These are phyloP conservation scores for Guadua angustifolia DNA, from an alignment of 176 grass and related monocot species.

Conservation along the genomic window DNA sequence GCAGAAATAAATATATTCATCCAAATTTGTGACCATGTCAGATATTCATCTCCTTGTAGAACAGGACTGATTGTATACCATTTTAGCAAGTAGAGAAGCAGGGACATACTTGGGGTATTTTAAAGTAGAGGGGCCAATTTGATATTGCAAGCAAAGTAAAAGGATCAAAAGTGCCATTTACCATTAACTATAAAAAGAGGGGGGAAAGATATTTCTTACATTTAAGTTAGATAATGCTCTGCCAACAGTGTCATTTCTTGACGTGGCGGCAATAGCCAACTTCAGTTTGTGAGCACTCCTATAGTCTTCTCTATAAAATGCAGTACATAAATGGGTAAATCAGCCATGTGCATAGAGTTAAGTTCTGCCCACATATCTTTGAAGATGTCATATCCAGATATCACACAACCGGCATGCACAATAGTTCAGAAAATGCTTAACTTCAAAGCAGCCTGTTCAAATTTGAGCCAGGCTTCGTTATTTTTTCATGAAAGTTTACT, in stretches of 20 bases:
- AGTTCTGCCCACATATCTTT: neutral
- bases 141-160: neutral
- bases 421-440: slow-evolving; percentile 2
- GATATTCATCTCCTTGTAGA: slow-evolving; percentile 1
- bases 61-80: neutral
- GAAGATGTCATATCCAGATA: neutral
- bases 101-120: neutral
- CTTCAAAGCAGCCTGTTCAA: slow-evolving; percentile 9
- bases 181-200: slow-evolving; percentile 37
- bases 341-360: neutral
- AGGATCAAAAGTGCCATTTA: slow-evolving; percentile 9
- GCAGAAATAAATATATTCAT: too few relatives aligned
- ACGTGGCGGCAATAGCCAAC: slow-evolving; percentile 69
- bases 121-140: neutral
- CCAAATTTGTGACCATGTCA: slow-evolving; percentile 22
- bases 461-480: slow-evolving; percentile 6
- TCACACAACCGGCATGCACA: neutral
- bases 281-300: slow-evolving; percentile 82
- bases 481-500: neutral
- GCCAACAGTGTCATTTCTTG: slow-evolving; percentile 77
- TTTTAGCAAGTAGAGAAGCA: neutral
- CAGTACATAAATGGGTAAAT: slow-evolving; percentile 10
- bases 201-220: slow-evolving; percentile 56
- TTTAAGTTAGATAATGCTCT: slow-evolving; percentile 73
- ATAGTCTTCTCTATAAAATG: slow-evolving; percentile 67